Evolutionary conservation across 1,284 basidiomycete species (phyloP), one percentile per base, ranked within the genome.

Genomic region (Austroboletus niveus): DNA sequence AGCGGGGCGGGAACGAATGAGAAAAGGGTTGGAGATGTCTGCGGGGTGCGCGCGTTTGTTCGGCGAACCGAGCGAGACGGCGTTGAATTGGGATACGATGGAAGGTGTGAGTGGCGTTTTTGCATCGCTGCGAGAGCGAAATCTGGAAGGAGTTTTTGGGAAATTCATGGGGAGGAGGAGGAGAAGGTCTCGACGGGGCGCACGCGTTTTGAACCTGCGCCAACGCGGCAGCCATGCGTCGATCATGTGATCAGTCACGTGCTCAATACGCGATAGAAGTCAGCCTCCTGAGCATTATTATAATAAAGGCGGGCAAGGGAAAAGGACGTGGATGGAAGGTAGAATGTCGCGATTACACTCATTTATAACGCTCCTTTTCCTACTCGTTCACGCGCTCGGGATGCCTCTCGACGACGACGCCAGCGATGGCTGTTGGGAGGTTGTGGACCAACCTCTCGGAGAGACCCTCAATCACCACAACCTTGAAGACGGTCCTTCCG

Each of bases 81-180:
- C 76, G 63, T 79, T 81, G 56, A 88, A 62, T 8, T 76, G 80
- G 11, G 77, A 66, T 17, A 82, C 64, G 36, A 87, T 63, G 8
- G 87, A 86, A 0, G 86, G 83, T 0, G 87, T 88, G 29, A 89
- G 71, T 1, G 87, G 87, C 0, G 86, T 87, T 59, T 84, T 85
- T 2, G 78, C 80, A 61, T 87, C 86, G 58, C 85, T 87, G 47
- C 82, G 81, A 32, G 85, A 76, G 10, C 87, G 78, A 43, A 75
- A 75, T 22, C 83, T 77, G 32, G 80, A 78, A 6, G 87, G 87
- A 3, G 87, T 89, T 67, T 85, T 87, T 22, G 82, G 74, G 2
- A 52, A 55, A 46, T 43, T 59, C 69, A 70, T 70, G 27, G 44
- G 22, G 8, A 17, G 22, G 22, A 24, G 22, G 22, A 24, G 22